Evolutionary conservation across 225 moss, liverwort and hornwort species (phyloP).

Genomic region (Climacium dendroides): DNA sequence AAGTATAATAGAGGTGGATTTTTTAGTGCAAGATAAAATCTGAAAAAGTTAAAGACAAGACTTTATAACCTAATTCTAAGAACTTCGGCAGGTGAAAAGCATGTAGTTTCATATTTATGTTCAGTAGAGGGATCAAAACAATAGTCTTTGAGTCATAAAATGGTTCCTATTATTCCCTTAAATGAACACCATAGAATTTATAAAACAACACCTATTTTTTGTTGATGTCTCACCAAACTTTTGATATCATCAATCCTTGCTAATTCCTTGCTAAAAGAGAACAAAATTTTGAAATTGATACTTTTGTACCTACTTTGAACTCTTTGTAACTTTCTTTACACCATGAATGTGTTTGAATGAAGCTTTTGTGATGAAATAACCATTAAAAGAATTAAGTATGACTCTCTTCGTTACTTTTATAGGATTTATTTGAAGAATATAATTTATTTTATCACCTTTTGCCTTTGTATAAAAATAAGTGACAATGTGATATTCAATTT

Average conservation of each 20-base stretch:
- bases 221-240: not conserved
- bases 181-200: not conserved
- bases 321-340: not conserved
- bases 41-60: too few species aligned
- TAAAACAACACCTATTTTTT: not conserved
- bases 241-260: not conserved
- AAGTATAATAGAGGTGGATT: not conserved
- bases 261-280: too few species aligned
- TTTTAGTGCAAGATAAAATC: not conserved
- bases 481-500: not conserved
- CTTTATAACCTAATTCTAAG: too few species aligned
- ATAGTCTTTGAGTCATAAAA: not conserved
- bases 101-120: not conserved
- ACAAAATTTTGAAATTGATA: not conserved
- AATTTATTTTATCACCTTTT: not conserved
- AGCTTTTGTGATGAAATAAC: not conserved
- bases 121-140: not conserved
- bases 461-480: not conserved
- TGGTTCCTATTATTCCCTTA: not conserved
- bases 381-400: not conserved
- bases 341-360: not conserved
- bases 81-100: rapidly evolving
- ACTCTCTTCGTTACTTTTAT: not conserved
- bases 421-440: not conserved
- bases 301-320: too few species aligned